phyloP scores from a whole-genome alignment of 177 flowering plant genomes.

The Tripterygium wilfordii region DNA sequence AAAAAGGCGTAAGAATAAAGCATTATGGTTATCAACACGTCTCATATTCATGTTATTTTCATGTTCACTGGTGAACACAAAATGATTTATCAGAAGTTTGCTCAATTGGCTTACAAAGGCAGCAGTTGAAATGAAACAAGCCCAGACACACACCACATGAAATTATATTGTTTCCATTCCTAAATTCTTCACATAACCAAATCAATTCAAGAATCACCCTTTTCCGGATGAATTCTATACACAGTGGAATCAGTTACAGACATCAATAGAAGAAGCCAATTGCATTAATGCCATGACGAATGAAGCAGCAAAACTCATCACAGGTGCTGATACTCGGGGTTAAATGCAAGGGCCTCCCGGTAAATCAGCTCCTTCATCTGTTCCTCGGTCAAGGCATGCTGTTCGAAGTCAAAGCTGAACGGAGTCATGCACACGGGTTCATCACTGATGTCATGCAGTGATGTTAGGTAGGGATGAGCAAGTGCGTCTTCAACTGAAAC shows the following conservation, averaged over 20 bases:
- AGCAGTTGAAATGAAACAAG: neutral
- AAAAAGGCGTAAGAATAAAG: no score
- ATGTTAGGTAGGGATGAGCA: slow-evolving; percentile 89
- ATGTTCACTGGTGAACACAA: no score
- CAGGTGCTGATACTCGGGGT: slow-evolving; percentile 69
- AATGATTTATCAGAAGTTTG: neutral
- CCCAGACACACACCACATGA: slow-evolving; percentile 13
- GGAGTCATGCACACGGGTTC: slow-evolving; percentile 89
- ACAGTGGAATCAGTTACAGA: slow-evolving; percentile 19
- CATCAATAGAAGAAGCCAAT: neutral
- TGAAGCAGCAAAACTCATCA: slow-evolving; percentile 10
- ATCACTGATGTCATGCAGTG: slow-evolving; percentile 89
- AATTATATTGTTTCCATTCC: slow-evolving; percentile 2
- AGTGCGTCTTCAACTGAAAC: slow-evolving; percentile 85
- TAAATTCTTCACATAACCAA: slow-evolving; percentile 3
- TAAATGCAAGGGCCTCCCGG: slow-evolving; percentile 85
- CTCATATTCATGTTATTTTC: no score
- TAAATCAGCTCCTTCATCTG: slow-evolving; percentile 97
- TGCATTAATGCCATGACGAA: slow-evolving; percentile 12
- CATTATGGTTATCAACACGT: no score
- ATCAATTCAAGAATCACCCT: slow-evolving; percentile 9
- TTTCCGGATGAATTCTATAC: slow-evolving; percentile 26
- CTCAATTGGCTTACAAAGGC: neutral
- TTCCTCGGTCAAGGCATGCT: slow-evolving; percentile 84
- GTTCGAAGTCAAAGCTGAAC: slow-evolving; percentile 94